phyloP scores from a whole-genome alignment of 805 yeast genomes.

The Alloascoidea hylecoeti region DNA sequence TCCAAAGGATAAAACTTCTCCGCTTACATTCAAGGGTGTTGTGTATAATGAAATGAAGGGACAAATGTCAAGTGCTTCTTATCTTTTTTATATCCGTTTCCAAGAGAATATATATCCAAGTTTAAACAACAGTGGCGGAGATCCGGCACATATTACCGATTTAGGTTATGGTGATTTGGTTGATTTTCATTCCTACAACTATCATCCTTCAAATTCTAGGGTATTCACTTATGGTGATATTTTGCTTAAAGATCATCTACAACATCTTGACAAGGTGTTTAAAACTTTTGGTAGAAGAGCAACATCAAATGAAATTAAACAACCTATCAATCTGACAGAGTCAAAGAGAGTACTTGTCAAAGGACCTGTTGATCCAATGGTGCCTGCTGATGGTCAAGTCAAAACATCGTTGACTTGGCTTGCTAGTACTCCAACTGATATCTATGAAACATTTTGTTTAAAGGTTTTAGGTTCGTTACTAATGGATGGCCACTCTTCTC shows the following conservation, averaged over 20 bases:
- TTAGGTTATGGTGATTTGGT: slow-evolving; percentile 62
- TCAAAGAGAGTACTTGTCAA: slow-evolving; percentile 21
- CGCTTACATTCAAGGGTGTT: slow-evolving; percentile 79
- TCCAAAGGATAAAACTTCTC: slow-evolving; percentile 39
- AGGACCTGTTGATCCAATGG: slow-evolving; percentile 79
- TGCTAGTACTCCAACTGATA: slow-evolving; percentile 58
- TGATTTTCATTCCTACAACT: slow-evolving; percentile 59
- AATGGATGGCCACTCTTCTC: slow-evolving; percentile 86
- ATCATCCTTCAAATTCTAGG: slow-evolving; percentile 83
- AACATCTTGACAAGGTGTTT: slow-evolving; percentile 37
- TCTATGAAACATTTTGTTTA: slow-evolving; percentile 58
- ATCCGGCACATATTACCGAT: slow-evolving; percentile 68
- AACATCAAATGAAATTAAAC: slow-evolving; percentile 6
- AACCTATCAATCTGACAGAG: slow-evolving; percentile 32
- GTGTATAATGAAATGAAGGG: slow-evolving; percentile 99
- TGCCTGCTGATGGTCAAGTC: slow-evolving; percentile 51
- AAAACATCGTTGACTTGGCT: slow-evolving; percentile 84
- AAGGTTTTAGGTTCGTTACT: slow-evolving; percentile 57
- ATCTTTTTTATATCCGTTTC: slow-evolving; percentile 72
- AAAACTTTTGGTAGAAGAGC: slow-evolving; percentile 36
- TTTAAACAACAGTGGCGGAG: slow-evolving; percentile 87
- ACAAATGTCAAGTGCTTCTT: slow-evolving; percentile 79
- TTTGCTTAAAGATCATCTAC: slow-evolving; percentile 45
- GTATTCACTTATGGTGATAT: slow-evolving; percentile 83
- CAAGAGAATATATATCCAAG: slow-evolving; percentile 77